Evolutionary conservation across 179 eudicot genomes (phyloP).

Genomic region (Patellifolia procumbens): DNA sequence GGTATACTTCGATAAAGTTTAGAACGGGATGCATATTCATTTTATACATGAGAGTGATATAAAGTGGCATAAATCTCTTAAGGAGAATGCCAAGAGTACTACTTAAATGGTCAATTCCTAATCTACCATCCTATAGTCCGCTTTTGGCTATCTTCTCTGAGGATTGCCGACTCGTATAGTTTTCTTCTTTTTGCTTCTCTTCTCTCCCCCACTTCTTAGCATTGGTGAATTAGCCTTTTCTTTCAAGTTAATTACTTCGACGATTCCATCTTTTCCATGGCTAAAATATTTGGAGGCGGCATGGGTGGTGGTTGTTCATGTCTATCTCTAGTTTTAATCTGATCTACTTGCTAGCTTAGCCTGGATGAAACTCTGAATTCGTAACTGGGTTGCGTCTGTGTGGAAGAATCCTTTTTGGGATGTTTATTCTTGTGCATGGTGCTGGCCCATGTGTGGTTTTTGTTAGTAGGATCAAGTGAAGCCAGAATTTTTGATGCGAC

Average conservation of each 20-base stretch:
- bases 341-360: not conserved
- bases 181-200: not conserved
- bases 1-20: no score
- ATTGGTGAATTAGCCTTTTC: not conserved
- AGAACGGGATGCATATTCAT: no score
- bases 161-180: not conserved
- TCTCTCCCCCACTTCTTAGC: not conserved
- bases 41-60: not conserved
- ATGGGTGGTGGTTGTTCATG: not conserved
- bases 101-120: not conserved
- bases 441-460: not conserved
- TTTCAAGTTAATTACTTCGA: not conserved
- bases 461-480: not conserved
- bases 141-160: not conserved
- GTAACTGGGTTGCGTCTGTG: not conserved
- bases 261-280: not conserved
- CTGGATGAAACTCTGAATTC: not conserved
- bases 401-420: not conserved
- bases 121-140: not conserved
- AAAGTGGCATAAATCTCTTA: not conserved
- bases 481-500: not conserved
- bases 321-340: not conserved
- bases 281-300: not conserved
- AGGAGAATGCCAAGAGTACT: not conserved
- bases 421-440: not conserved